Evolutionary conservation across 768 basidiomycete species (phyloP), one percentile per base, ranked within the genome.

Genomic region (Rhodotorula kratochvilovae): DNA sequence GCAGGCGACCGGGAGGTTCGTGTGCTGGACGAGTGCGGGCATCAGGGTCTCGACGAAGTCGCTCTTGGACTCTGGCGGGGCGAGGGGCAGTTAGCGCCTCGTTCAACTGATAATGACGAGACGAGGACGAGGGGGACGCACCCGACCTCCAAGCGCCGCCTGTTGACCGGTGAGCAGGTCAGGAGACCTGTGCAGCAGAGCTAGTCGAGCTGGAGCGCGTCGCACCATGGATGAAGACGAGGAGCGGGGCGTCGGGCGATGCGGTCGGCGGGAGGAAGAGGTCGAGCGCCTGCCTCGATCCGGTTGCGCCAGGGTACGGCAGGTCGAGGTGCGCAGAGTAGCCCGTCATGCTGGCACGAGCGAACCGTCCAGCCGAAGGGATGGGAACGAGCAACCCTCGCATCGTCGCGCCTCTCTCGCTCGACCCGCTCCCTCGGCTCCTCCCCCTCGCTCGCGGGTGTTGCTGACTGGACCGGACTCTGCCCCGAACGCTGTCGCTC

Each of bases 161-260:
- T 73, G 63, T 19, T 6, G 23, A 17, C 19, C n/a, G 46, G 13
- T 21, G 23, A 39, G 55, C 35, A 29, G 57, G 46, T 33, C 29
- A 45, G 36, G 23, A 36, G 45, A 19, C 13, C 3, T n/a, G 42
- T 23, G 33, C 56, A n/a, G 5, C 12, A 12, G 29, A 16, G 46
- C 19, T 16, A 19, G 36, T 2, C 3, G 8, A 5, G 27, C 15
- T n/a, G 16, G 12, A 46, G 56, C 25, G 25, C 4, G 48, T 25
- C 72, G 36, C 27, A 69, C 72, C 72, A 21, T 73, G 72, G n/a
- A 73, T 43, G 61, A 53, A 73, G 48, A 73, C 67, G 53, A 73
- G 72, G 13, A 73, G 65, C 5, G 56, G 61, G 29, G 64, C 58
- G 11, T 17, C 1, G 10, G 72, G 10, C 13, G 56, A 42, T 0